Evolutionary conservation across 352 stramenopile genomes (phyloP).

Genomic region (Globisporangium apiculatum): DNA sequence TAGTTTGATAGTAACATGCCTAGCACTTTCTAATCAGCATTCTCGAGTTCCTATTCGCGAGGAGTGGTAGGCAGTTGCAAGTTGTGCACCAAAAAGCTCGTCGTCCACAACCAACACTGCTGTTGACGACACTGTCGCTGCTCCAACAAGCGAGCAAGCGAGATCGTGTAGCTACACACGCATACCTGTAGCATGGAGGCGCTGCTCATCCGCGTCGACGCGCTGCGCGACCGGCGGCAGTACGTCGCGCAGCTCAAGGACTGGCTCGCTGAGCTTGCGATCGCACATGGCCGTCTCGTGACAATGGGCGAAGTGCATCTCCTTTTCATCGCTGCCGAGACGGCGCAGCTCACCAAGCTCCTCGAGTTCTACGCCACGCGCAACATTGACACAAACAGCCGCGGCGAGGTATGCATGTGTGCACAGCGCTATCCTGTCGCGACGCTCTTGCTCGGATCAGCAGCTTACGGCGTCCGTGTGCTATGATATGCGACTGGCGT

Average conservation of each 20-base stretch:
- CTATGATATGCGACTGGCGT: neutral
- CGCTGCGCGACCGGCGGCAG: conserved; percentile 44
- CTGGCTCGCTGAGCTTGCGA: conserved; percentile 48
- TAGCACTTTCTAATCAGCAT: too few relatives aligned
- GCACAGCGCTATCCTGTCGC: neutral
- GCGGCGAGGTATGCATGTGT: conserved; percentile 28
- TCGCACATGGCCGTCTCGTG: conserved; percentile 50
- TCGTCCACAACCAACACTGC: neutral
- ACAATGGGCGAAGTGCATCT: conserved; percentile 53
- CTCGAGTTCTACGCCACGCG: conserved; percentile 35
- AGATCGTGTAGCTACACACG: neutral
- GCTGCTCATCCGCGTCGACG: conserved; percentile 64
- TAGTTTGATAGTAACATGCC: too few relatives aligned
- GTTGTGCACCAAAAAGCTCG: neutral
- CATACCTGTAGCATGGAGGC: conserved; percentile 28
- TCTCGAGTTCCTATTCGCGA: neutral
- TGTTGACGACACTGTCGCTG: neutral
- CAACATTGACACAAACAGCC: conserved; percentile 51
- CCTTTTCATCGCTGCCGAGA: conserved; percentile 44
- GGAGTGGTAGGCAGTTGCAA: conserved; percentile 14
- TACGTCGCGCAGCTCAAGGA: conserved; percentile 53
- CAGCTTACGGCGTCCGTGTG: neutral
- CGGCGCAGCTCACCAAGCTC: conserved; percentile 32
- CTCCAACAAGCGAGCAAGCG: neutral
- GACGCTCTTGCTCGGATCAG: neutral